Evolutionary conservation across 164 flowering plant genomes (phyloP).

Genomic region (Vitis rotundifolia): DNA sequence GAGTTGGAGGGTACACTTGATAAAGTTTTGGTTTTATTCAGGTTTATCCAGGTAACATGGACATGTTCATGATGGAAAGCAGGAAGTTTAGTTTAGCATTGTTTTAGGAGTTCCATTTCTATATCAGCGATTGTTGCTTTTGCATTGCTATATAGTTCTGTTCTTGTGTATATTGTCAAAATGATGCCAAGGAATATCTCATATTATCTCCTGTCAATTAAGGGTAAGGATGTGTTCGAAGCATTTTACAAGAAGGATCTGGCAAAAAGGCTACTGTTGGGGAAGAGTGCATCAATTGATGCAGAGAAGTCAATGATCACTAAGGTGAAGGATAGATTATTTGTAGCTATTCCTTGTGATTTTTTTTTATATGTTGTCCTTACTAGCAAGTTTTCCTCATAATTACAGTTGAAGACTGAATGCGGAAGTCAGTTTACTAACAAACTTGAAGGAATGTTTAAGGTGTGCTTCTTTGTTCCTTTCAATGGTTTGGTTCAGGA

Average conservation of each 20-base stretch:
- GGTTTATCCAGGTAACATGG: conserved; percentile 85
- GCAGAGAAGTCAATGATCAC: conserved; percentile 99
- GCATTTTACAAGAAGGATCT: conserved; percentile 99
- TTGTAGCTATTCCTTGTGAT: background rate
- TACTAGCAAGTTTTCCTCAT: conserved; percentile 11
- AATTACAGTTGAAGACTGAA: conserved; percentile 91
- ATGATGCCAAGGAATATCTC: background rate
- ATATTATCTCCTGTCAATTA: conserved; percentile 11
- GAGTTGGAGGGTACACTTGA: conserved; percentile 96
- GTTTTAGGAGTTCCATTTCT: background rate
- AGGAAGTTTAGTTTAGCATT: background rate
- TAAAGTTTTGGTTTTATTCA: conserved; percentile 89
- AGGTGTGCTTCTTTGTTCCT: conserved; percentile 46
- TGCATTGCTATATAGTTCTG: background rate
- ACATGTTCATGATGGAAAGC: background rate
- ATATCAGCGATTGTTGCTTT: conserved; percentile 9
- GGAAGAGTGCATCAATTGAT: conserved; percentile 99
- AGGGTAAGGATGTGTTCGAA: conserved; percentile 99
- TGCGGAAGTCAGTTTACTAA: conserved; percentile 99
- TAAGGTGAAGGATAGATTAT: conserved; percentile 52
- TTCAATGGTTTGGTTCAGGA: no score
- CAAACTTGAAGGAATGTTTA: conserved; percentile 99
- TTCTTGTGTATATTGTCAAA: background rate
- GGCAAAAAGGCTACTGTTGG: conserved; percentile 88
- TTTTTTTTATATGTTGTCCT: conserved; percentile 1